A percentile compares a stretch with the other conserved stretches of the same genome.
Conservation (phyloP, 768 basidiomycete species). For the Collybia nuda region DNA sequence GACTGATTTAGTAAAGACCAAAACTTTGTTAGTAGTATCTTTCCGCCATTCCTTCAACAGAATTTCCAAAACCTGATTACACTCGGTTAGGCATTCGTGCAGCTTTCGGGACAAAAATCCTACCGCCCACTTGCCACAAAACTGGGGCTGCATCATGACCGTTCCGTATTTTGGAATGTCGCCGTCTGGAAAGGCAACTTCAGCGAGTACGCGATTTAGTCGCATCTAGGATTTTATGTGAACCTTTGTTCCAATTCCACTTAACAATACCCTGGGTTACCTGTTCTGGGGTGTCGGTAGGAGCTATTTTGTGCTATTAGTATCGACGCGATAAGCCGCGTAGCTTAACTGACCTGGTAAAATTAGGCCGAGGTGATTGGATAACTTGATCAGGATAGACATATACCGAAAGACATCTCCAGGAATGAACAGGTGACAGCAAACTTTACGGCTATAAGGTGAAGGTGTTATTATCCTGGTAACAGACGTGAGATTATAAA, state of each 20-base stretch:
- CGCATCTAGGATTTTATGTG: slow-evolving; percentile 9
- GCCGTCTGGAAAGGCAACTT: slow-evolving; percentile 61
- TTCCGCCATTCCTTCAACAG: slow-evolving; percentile 68
- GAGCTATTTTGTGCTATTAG: slow-evolving; percentile 40
- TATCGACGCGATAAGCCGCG: not conserved
- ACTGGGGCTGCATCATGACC: slow-evolving; percentile 60
- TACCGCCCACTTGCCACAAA: slow-evolving; percentile 87
- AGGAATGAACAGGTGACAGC: slow-evolving; percentile 48
- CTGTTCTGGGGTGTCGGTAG: slow-evolving; percentile 69
- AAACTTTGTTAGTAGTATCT: slow-evolving; percentile 75
- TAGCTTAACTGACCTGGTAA: slow-evolving; percentile 59
- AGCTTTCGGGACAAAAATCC: slow-evolving; percentile 20
- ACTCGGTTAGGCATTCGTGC: not conserved
- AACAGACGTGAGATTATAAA: slow-evolving; percentile 3
- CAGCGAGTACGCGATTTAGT: slow-evolving; percentile 62
- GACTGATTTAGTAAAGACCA: slow-evolving; percentile 93
- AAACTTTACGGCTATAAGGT: slow-evolving; percentile 35
- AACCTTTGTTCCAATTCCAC: not conserved
- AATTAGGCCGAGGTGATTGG: slow-evolving; percentile 86
- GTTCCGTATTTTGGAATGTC: slow-evolving; percentile 57
- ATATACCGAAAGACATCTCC: slow-evolving; percentile 77
- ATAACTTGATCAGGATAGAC: slow-evolving; percentile 80
- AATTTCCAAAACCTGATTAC: slow-evolving; percentile 61
- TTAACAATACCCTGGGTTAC: slow-evolving; percentile 24
- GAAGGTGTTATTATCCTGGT: slow-evolving; percentile 4